Evolutionary conservation across 352 stramenopile genomes (phyloP).

Genomic region (Phytophthora aleatoria): DNA sequence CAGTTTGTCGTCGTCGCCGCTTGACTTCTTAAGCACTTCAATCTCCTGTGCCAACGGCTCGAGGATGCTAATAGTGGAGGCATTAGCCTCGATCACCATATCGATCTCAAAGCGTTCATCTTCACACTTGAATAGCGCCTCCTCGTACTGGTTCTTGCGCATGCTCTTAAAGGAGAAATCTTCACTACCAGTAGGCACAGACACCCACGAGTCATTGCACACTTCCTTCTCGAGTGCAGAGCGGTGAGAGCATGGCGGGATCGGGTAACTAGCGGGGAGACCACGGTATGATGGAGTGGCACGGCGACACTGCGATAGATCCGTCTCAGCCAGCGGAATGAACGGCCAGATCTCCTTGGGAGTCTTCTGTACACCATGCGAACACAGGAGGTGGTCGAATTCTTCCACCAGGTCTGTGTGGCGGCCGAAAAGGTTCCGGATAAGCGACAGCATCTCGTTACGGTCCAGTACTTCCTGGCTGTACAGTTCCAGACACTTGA

Average conservation of each 20-base stretch:
- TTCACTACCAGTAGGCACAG: slow-evolving; percentile 97
- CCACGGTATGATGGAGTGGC: slow-evolving; percentile 97
- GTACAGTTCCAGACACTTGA: slow-evolving; percentile 99
- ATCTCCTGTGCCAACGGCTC: slow-evolving; percentile 97
- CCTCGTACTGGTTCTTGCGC: slow-evolving; percentile 99
- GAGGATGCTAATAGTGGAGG: slow-evolving; percentile 94
- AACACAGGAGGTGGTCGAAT: slow-evolving; percentile 75
- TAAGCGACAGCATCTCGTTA: slow-evolving; percentile 87
- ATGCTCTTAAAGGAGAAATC: slow-evolving; percentile 99
- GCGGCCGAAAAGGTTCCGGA: slow-evolving; percentile 89
- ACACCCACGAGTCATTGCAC: slow-evolving; percentile 98
- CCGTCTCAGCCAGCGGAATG: slow-evolving; percentile 91
- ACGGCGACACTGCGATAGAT: slow-evolving; percentile 89
- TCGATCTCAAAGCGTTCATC: slow-evolving; percentile 96
- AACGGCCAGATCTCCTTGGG: slow-evolving; percentile 92
- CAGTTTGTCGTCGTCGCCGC: slow-evolving; percentile 71
- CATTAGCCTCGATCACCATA: slow-evolving; percentile 97
- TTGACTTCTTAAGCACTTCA: slow-evolving; percentile 72
- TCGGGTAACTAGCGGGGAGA: slow-evolving; percentile 97
- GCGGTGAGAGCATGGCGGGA: slow-evolving; percentile 95
- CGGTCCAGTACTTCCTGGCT: slow-evolving; percentile 96
- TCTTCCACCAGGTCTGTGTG: slow-evolving; percentile 86
- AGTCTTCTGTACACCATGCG: slow-evolving; percentile 80
- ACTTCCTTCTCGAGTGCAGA: slow-evolving; percentile 91
- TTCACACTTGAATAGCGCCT: slow-evolving; percentile 98